phyloP scores from a whole-genome alignment of 2,329 filamentous ascomycete genomes.

The Microsporum audouinii region DNA sequence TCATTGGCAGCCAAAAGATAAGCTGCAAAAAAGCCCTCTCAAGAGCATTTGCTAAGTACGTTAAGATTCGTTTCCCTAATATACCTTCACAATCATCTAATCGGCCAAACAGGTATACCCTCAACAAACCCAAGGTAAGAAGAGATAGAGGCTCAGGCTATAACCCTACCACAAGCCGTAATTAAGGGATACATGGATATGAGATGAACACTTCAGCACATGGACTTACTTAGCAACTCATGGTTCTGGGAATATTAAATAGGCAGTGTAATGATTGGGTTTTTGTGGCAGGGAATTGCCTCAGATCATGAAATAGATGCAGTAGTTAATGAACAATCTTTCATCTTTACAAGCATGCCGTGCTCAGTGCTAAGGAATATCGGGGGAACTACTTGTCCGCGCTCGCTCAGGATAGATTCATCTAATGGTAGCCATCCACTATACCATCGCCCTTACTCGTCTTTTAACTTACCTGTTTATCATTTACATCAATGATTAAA shows the following conservation, averaged over 20 bases:
- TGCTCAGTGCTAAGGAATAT: too few species aligned
- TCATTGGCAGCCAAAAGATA: constrained; percentile 91
- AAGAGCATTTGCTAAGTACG: constrained; percentile 92
- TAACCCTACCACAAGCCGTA: not conserved
- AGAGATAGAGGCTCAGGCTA: not conserved
- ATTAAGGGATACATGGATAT: not conserved
- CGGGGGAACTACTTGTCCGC: too few species aligned
- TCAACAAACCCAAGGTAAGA: constrained; percentile 2
- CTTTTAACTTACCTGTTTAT: too few species aligned
- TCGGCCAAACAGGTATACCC: constrained; percentile 3
- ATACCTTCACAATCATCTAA: not conserved
- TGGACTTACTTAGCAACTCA: not conserved
- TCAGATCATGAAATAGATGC: not conserved
- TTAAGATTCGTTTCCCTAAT: constrained; percentile 21
- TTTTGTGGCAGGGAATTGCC: not conserved
- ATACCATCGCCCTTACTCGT: too few species aligned
- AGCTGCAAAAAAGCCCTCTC: constrained; percentile 95
- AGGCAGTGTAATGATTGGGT: not conserved
- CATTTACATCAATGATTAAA: too few species aligned
- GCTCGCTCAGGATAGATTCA: too few species aligned
- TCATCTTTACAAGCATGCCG: too few species aligned
- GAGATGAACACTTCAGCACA: not conserved
- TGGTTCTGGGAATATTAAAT: not conserved
- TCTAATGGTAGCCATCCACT: too few species aligned
- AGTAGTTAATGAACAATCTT: not conserved